A percentile compares a stretch with the other conserved stretches of the same genome.
These are phyloP conservation scores for Sporothrix inflata DNA, from an alignment of 2,329 filamentous ascomycete species.

Conservation along the genomic window DNA sequence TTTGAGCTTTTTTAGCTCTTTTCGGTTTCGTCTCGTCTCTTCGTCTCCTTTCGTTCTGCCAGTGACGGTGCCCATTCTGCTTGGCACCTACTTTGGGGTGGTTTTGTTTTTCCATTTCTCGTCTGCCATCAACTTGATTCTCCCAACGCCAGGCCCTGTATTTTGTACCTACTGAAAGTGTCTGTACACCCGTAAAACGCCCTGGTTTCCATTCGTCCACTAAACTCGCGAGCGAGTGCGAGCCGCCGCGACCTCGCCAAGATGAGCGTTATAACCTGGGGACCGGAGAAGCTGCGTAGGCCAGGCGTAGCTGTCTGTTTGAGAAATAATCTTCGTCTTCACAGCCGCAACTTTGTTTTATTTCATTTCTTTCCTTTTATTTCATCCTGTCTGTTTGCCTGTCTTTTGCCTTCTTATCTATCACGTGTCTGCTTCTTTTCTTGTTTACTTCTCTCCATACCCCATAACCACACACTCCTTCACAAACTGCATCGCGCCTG, in stretches of 20 bases:
- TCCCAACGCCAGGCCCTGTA: background rate
- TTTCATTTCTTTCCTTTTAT: background rate
- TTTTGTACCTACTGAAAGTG: background rate
- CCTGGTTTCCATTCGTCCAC: background rate
- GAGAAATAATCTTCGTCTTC: too few relatives aligned
- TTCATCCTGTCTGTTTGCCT: background rate
- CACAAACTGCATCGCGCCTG: background rate
- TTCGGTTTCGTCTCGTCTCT: too few relatives aligned
- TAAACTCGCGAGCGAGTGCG: background rate
- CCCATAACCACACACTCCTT: background rate
- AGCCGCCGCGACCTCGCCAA: background rate
- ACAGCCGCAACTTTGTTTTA: background rate
- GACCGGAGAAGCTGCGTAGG: background rate
- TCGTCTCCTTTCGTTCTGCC: background rate
- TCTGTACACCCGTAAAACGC: background rate
- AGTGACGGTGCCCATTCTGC: background rate
- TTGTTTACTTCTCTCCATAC: background rate
- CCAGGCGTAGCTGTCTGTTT: too few relatives aligned
- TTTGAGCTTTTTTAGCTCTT: background rate
- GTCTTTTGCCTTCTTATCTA: background rate
- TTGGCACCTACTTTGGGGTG: background rate
- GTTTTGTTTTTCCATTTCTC: background rate
- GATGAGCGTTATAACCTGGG: background rate
- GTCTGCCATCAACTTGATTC: background rate
- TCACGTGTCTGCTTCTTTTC: background rate